phyloP scores from a whole-genome alignment of 805 yeast genomes.

The Huiozyma naganishii region DNA sequence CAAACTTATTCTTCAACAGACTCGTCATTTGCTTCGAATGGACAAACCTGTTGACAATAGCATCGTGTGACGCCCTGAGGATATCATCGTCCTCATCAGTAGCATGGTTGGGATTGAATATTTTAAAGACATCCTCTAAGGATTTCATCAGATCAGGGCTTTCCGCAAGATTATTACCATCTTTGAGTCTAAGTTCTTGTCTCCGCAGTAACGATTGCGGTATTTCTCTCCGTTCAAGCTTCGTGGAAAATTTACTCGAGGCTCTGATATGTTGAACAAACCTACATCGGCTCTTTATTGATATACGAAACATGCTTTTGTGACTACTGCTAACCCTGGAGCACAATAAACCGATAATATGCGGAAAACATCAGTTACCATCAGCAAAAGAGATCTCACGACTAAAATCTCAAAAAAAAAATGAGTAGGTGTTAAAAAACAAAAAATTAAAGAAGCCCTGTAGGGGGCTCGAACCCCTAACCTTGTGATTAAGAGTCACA shows the following conservation, averaged over 20 bases:
- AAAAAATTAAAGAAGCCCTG: slow-evolving; percentile 3
- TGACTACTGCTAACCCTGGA: background rate
- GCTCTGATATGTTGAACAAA: background rate
- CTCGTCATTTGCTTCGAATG: slow-evolving; percentile 10
- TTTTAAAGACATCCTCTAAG: slow-evolving; percentile 15
- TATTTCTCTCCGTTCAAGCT: slow-evolving; percentile 5
- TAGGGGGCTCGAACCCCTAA: slow-evolving; percentile 9
- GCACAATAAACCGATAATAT: background rate
- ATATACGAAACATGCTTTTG: background rate
- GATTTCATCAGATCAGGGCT: background rate
- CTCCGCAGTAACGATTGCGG: slow-evolving; percentile 13
- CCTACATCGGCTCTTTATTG: background rate
- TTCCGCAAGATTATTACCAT: background rate
- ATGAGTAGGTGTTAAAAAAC: background rate
- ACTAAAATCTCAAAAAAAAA: background rate
- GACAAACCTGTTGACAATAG: slow-evolving; percentile 4
- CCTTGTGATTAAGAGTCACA: slow-evolving; percentile 7
- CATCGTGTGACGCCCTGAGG: slow-evolving; percentile 4
- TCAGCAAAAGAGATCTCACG: background rate
- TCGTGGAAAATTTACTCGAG: background rate
- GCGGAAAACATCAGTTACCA: background rate
- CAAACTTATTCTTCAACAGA: slow-evolving; percentile 8
- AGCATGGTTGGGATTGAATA: slow-evolving; percentile 17
- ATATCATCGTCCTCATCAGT: slow-evolving; percentile 20
- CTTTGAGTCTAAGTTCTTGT: slow-evolving; percentile 1